phyloP scores from a whole-genome alignment of 345 rosid species.

The Conringia planisiliqua region DNA sequence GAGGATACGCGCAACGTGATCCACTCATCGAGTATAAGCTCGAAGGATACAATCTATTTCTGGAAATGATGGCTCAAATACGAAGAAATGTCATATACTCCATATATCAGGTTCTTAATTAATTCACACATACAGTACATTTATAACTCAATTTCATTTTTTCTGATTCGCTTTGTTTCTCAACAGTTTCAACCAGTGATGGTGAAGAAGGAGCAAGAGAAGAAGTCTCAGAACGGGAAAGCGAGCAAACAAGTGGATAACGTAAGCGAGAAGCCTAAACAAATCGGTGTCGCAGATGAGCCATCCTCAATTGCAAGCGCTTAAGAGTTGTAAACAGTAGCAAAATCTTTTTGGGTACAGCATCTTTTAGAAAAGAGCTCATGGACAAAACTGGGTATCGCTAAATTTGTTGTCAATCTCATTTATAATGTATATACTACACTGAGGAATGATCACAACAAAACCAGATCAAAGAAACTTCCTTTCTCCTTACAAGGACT shows the following conservation, averaged over 20 bases:
- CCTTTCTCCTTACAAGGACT: not conserved
- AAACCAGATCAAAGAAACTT: not conserved
- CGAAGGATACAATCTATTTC: constrained; percentile 92
- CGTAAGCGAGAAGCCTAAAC: constrained; percentile 35
- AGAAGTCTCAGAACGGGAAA: constrained; percentile 44
- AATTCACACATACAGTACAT: not conserved
- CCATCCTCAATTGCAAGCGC: constrained; percentile 49
- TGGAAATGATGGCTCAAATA: constrained; percentile 98
- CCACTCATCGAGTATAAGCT: constrained; percentile 95
- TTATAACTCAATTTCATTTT: not conserved
- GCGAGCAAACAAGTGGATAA: constrained; percentile 50
- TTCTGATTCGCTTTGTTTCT: not conserved
- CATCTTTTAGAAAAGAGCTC: too few relatives aligned
- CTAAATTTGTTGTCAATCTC: not conserved
- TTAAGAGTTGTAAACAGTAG: constrained; percentile 2
- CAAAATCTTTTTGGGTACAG: constrained; percentile 13
- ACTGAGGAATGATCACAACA: not conserved
- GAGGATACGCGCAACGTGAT: constrained; percentile 98
- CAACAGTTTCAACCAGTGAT: constrained; percentile 83
- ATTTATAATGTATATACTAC: constrained; percentile 32
- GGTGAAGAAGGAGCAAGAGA: constrained; percentile 68
- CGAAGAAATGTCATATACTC: constrained; percentile 94
- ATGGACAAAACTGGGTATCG: not conserved
- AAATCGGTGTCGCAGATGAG: constrained; percentile 50
- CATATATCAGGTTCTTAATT: constrained; percentile 71